A percentile compares a stretch with the other conserved stretches of the same genome.
Evolutionary conservation across 73 alveolate species (phyloP).

Genomic region (Paraurostyla sp.): DNA sequence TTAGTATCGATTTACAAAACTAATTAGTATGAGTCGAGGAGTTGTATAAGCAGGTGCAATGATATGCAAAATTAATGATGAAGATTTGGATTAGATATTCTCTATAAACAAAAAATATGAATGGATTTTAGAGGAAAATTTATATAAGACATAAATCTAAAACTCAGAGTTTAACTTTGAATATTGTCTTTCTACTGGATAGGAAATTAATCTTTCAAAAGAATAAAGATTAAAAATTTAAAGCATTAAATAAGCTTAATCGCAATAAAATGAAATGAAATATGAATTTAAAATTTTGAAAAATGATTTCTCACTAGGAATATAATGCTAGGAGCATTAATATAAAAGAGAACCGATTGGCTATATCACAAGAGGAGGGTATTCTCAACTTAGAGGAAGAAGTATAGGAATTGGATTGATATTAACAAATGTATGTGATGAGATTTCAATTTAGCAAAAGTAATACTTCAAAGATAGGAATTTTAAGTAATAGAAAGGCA

Average conservation of each 20-base stretch:
- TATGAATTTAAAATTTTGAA: neutral
- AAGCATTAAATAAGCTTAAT: neutral
- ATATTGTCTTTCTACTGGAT: neutral
- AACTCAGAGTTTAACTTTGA: constrained; percentile 26
- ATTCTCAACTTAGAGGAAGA: constrained; percentile 45
- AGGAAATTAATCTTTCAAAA: neutral
- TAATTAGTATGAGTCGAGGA: constrained; percentile 11
- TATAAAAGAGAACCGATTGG: constrained; percentile 38
- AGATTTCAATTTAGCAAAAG: neutral
- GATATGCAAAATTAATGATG: constrained; percentile 1
- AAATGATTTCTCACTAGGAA: neutral
- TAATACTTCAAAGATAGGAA: neutral
- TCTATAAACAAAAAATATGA: neutral
- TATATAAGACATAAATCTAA: neutral
- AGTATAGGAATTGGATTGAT: constrained; percentile 49
- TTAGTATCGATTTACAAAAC: neutral
- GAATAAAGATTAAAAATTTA: neutral
- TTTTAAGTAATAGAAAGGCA: neutral
- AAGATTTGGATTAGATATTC: constrained; percentile 1
- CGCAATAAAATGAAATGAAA: neutral
- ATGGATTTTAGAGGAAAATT: neutral
- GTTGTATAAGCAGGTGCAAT: constrained; percentile 37
- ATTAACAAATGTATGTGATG: neutral
- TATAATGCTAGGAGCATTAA: neutral
- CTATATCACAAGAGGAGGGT: constrained; percentile 36